These are phyloP conservation scores for Penicillium sp. DNA, from an alignment of 2,329 filamentous ascomycete genomes.

Conservation along the genomic window DNA sequence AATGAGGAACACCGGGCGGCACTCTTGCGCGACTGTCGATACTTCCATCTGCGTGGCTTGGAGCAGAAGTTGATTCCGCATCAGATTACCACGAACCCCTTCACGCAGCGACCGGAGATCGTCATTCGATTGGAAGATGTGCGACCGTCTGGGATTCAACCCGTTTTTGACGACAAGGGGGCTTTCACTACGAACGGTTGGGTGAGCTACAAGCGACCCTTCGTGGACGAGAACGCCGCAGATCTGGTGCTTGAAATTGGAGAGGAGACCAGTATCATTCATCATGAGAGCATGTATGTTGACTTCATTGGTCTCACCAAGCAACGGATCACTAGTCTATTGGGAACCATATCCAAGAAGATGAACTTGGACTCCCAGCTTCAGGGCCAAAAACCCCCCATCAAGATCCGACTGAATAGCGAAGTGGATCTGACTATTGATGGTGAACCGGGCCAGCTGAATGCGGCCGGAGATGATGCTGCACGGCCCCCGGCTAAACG, in stretches of 20 bases:
- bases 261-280: constrained; percentile 62
- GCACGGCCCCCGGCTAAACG: constrained; percentile 34
- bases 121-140: constrained; percentile 79
- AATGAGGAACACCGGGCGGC: constrained; percentile 74
- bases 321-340: constrained; percentile 68
- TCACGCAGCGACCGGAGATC: constrained; percentile 71
- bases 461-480: constrained; percentile 26
- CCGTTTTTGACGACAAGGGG: constrained; percentile 52
- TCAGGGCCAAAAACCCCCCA: constrained; percentile 61
- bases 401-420: constrained; percentile 64
- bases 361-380: constrained; percentile 64
- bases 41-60: constrained; percentile 88
- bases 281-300: constrained; percentile 57
- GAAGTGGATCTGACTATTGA: constrained; percentile 47
- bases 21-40: constrained; percentile 81
- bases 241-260: constrained; percentile 82
- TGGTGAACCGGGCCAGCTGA: constrained; percentile 29
- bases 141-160: constrained; percentile 78
- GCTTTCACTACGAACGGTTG: constrained; percentile 46
- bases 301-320: constrained; percentile 74
- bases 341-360: constrained; percentile 80
- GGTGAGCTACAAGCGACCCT: constrained; percentile 81
- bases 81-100: constrained; percentile 72
- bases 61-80: constrained; percentile 86
- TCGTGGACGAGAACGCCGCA: constrained; percentile 71